These are phyloP conservation scores for Fusarium beomiforme DNA, from an alignment of 2,329 filamentous ascomycete species.

Conservation along the genomic window DNA sequence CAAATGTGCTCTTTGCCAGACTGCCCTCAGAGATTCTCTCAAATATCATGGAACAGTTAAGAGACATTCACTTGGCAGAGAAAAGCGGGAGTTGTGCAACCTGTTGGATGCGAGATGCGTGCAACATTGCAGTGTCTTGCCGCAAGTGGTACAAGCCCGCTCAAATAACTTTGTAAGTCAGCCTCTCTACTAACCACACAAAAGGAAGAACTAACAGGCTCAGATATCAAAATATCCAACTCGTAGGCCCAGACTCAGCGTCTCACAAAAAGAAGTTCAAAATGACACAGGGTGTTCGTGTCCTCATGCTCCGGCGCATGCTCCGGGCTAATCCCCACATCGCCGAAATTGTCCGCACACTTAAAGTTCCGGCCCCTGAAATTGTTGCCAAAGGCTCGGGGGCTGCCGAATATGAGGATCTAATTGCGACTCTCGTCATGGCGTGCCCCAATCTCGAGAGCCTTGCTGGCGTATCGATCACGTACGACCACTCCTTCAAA, in stretches of 20 bases:
- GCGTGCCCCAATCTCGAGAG: constrained; percentile 72
- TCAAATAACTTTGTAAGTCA: constrained; percentile 60
- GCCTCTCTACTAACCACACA: not conserved
- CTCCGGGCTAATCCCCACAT: constrained; percentile 63
- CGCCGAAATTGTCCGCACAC: constrained; percentile 63
- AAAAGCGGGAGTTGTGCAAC: constrained; percentile 67
- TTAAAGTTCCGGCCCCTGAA: constrained; percentile 64
- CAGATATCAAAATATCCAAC: constrained; percentile 67
- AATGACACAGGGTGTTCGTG: constrained; percentile 60
- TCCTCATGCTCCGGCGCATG: constrained; percentile 67
- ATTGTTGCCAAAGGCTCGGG: constrained; percentile 48
- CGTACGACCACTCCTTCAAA: constrained; percentile 66
- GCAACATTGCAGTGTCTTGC: constrained; percentile 60
- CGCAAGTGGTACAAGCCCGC: constrained; percentile 64
- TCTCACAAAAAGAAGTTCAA: constrained; percentile 68
- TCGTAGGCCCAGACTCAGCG: constrained; percentile 66
- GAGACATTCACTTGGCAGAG: constrained; percentile 59
- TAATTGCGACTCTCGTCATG: constrained; percentile 70
- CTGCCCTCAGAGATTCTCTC: constrained; percentile 69
- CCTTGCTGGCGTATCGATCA: constrained; percentile 63
- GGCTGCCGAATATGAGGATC: constrained; percentile 64
- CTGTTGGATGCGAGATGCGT: constrained; percentile 72
- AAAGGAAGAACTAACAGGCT: constrained; percentile 16
- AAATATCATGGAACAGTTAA: constrained; percentile 64
- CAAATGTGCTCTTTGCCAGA: constrained; percentile 63